Conservation (phyloP, 176 grass and related monocot genomes). For the Zizania latifolia region DNA sequence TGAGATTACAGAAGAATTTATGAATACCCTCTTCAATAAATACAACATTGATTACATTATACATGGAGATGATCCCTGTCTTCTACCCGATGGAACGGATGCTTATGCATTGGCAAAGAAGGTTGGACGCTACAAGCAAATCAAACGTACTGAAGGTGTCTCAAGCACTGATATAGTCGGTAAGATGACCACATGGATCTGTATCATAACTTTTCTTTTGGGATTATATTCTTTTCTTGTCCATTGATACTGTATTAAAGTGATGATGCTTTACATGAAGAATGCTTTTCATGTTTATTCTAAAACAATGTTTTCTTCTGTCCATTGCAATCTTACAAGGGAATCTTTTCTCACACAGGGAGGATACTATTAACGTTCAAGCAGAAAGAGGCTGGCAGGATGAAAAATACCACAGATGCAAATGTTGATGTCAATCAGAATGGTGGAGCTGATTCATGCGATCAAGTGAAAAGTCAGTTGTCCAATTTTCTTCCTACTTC, state of each 20-base stretch:
- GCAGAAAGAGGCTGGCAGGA: slow-evolving; percentile 21
- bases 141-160: slow-evolving; percentile 87
- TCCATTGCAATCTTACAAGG: slow-evolving; percentile 10
- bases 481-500: slow-evolving; percentile 92
- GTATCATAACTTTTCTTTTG: neutral
- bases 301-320: neutral
- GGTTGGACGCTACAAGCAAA: slow-evolving; percentile 87
- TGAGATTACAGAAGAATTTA: slow-evolving; percentile 86
- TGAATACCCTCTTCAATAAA: slow-evolving; percentile 87
- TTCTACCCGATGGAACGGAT: slow-evolving; percentile 79
- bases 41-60: slow-evolving; percentile 85
- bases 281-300: neutral
- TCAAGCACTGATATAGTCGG: slow-evolving; percentile 90
- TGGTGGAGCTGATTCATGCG: slow-evolving; percentile 28
- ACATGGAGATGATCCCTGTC: slow-evolving; percentile 92
- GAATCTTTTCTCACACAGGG: slow-evolving; percentile 46
- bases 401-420: neutral
- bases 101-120: slow-evolving; percentile 85
- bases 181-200: slow-evolving; percentile 33
- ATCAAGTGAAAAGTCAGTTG: slow-evolving; percentile 59
- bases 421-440: slow-evolving; percentile 34
- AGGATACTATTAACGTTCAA: slow-evolving; percentile 75
- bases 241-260: neutral
- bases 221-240: neutral
- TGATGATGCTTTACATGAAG: neutral